Base-by-base conservation (phyloP, 192 early-diverging fungal species). In the Coemansia asiatica region DNA sequence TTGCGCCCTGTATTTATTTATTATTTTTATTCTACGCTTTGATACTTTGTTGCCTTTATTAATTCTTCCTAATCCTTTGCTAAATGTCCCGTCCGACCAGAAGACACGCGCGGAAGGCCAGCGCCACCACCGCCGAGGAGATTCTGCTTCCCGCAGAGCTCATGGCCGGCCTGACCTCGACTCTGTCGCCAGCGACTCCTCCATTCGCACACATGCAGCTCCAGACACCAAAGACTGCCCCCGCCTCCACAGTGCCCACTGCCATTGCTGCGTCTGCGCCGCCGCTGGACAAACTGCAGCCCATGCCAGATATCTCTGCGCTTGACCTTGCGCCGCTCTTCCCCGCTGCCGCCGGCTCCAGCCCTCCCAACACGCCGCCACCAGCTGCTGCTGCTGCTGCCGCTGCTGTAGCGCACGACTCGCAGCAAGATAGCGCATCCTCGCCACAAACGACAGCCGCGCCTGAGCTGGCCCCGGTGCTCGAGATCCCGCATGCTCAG, bases 61-160 rank as follows among this genome's bases (percentile, higher is more conserved):
- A 21, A 21, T 51, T 23, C 19, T 51, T 26, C 50, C 50, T 23
- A 27, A 31, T 31, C 55, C 3, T 6, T 27, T 16, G 8, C 18
- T 19, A 44, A 66, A 79, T 79, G 76, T 33, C 76, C 16, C 76
- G 71, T 19, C 76, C 71, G 2, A 49, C 48, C 46, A 63, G 76
- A 63, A 31, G 71, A 29, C 76, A 79, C 67, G 76, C 76, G 31
- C 76, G 76, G 18, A 79, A 79, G 55, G 76, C 76, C 22, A 79
- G 76, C 27, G 76, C 76, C 27, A 79, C 76, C 15, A 79, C 76
- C 16, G 76, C 71, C 18, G 76, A 79, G 63, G 76, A 79, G 22
- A 79, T 79, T 36, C 56, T 79, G 62, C 72, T 80, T 15, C 77
- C 77, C n/a, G 62, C 57, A 6, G 77, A 80, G 72, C 77, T 80